Evolutionary conservation across 345 rosid genomes (phyloP).

Genomic region (Mercurialis annua): DNA sequence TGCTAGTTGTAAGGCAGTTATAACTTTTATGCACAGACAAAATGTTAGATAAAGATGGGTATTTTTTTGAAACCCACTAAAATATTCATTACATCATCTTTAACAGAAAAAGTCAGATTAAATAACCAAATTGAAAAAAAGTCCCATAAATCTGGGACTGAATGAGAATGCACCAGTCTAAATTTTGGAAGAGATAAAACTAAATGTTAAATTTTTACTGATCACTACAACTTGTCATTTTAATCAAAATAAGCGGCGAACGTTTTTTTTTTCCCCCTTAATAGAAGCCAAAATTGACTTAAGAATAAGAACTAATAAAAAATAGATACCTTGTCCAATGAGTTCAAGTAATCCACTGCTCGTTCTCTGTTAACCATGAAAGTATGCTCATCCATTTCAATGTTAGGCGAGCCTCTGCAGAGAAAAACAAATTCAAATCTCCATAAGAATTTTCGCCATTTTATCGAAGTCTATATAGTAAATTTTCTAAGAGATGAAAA

Average conservation of each 20-base stretch:
- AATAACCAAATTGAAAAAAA: not conserved
- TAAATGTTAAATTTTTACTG: not conserved
- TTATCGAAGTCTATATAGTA: too few relatives aligned
- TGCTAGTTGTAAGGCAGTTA: slow-evolving; percentile 6
- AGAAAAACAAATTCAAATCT: too few relatives aligned
- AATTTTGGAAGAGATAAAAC: not conserved
- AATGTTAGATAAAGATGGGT: not conserved
- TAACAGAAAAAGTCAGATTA: not conserved
- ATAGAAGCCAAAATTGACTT: too few relatives aligned
- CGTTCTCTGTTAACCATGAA: slow-evolving; percentile 95
- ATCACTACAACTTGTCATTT: too few relatives aligned
- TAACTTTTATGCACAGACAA: slow-evolving; percentile 5
- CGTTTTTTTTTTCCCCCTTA: too few relatives aligned
- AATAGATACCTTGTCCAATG: slow-evolving; percentile 70
- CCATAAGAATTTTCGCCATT: too few relatives aligned
- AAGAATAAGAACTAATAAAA: not conserved
- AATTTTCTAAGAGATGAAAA: too few relatives aligned
- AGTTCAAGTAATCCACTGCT: slow-evolving; percentile 97
- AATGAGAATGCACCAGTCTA: not conserved
- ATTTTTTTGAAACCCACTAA: not conserved
- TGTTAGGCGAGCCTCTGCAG: slow-evolving; percentile 97
- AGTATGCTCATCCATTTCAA: slow-evolving; percentile 96
- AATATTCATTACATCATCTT: not conserved
- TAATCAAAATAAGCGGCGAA: too few relatives aligned
- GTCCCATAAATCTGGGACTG: not conserved